Evolutionary conservation across 371 early-diverging fungal species (phyloP).

Genomic region (Mucor sp.): DNA sequence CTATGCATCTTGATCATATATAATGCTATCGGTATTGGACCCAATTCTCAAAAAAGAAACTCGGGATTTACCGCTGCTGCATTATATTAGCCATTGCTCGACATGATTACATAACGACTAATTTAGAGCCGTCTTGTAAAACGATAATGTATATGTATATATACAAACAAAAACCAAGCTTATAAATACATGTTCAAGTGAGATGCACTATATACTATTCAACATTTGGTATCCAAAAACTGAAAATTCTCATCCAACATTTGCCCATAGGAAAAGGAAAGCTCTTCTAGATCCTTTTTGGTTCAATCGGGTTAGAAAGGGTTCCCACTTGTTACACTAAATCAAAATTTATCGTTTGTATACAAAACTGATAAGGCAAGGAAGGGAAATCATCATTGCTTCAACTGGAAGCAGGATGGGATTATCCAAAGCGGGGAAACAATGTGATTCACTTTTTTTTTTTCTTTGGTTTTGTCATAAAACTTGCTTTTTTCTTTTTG

Average conservation of each 20-base stretch:
- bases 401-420: not conserved
- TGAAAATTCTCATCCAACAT: too few relatives aligned
- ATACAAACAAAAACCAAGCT: not conserved
- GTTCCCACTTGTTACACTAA: not conserved
- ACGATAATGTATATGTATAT: not conserved
- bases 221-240: not conserved
- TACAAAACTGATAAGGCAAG: not conserved
- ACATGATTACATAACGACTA: not conserved
- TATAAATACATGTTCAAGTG: too few relatives aligned
- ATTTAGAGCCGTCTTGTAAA: not conserved
- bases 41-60: not conserved
- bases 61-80: not conserved
- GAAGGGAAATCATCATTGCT: not conserved
- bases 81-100: not conserved
- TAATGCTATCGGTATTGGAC: not conserved
- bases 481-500: not conserved
- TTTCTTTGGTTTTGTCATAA: not conserved
- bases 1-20: not conserved
- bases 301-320: constrained; percentile 2
- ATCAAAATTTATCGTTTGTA: not conserved
- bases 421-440: constrained; percentile 5
- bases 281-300: not conserved
- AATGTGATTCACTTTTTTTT: not conserved
- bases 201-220: not conserved
- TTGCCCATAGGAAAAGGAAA: not conserved